Base-by-base conservation (phyloP, 1,284 basidiomycete genomes). In the Cystobasidium pallidum region DNA sequence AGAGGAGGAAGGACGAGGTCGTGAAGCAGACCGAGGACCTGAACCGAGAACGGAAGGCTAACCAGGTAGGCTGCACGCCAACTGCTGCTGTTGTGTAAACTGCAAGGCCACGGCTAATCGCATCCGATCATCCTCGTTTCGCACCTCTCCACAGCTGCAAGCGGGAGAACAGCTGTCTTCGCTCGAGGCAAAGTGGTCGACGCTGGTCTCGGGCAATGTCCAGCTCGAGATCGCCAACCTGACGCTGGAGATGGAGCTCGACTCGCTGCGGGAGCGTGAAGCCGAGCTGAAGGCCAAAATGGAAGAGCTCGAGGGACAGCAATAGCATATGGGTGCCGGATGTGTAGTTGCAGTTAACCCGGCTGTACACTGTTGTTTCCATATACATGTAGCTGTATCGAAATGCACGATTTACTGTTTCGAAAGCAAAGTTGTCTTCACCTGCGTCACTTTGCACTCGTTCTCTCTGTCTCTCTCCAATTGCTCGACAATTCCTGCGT, bases 181-280 rank as follows among this genome's bases (percentile, higher is more conserved):
- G 11, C 82, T 94, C 63, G 91, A 94, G 81, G 89, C 86, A 63
- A 85, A 88, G 66, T 95, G 93, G 93, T 92, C 89, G 11, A 91
- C 92, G 80, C 84, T 94, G 49, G 89, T 95, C 72, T 92, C 91
- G 49, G 89, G 86, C 77, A 88, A 92, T 36, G 81, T 95, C 75
- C 91, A 94, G 81, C 89, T 94, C 76, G 91, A 94, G 83, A 88
- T 95, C 84, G 93, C 91, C n/a, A 94, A 92, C 79, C 84, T 90
- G 41, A 90, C 91, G 21, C 81, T 92, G 75, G 90, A 91, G 77
- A 86, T 83, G 8, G 90, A 94, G 78, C 83, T 92, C 61, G 80
- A 80, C 26, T 76, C 77, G 26, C 76, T 83, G 51, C 67, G 75
- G 36, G 67, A 72, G 41, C 74, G 77, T 55, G 79, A 82, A 63